A percentile compares a stretch with the other conserved stretches of the same genome.
phyloP scores from a whole-genome alignment of 108 stramenopile genomes.

The Bacterosira constricta region DNA sequence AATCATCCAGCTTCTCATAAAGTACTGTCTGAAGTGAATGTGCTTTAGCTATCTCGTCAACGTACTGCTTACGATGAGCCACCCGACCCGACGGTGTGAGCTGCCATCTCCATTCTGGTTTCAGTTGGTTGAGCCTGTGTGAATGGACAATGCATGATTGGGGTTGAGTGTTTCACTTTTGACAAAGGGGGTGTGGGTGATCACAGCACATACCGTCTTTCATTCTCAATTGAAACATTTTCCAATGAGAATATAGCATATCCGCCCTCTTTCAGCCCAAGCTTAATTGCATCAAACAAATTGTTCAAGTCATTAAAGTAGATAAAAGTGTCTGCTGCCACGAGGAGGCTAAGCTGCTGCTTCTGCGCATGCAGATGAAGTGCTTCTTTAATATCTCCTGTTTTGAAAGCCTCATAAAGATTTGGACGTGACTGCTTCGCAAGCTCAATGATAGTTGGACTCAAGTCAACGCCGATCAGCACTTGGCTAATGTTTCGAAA shows the following conservation, averaged over 20 bases:
- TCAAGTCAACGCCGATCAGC: conserved; percentile 74
- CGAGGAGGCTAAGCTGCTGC: conserved; percentile 61
- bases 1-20: conserved; percentile 66
- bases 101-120: conserved; percentile 85
- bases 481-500: conserved; percentile 71
- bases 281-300: conserved; percentile 66
- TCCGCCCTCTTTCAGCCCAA: conserved; percentile 53
- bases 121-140: conserved; percentile 44
- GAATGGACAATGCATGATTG: background rate
- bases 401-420: conserved; percentile 62
- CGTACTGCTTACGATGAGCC: conserved; percentile 71
- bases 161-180: too few species aligned
- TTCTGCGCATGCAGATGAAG: conserved; percentile 34
- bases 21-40: conserved; percentile 49
- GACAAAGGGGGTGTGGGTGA: too few species aligned
- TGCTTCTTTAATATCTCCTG: conserved; percentile 61
- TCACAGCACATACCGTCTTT: conserved; percentile 42
- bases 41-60: conserved; percentile 33
- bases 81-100: conserved; percentile 69
- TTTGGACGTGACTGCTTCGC: conserved; percentile 62
- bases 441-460: conserved; percentile 63
- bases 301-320: conserved; percentile 77
- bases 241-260: conserved; percentile 72
- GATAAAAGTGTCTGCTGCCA: conserved; percentile 77
- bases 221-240: conserved; percentile 59